Base-by-base conservation (phyloP, 2,329 filamentous ascomycete species). In the Cladosporium colombiae region DNA sequence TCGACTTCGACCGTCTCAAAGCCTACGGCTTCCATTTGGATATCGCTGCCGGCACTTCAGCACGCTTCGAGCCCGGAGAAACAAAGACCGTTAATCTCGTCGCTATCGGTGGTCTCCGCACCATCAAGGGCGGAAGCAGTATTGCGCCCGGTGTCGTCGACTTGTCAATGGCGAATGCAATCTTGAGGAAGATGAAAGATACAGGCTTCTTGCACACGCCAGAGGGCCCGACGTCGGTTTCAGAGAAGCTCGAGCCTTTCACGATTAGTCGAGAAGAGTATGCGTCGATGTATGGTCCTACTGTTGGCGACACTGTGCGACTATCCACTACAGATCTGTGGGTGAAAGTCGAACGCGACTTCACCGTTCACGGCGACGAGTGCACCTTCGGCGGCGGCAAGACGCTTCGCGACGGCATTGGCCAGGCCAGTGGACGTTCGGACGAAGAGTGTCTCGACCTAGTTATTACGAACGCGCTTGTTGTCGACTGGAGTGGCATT, bases 321-420 rank as follows among this genome's bases (percentile, higher is more conserved):
- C 81, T 97, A n/a, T 93, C 91, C 0, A 84, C 86, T 68, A 97
- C 92, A 3, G 89, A 96, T 75, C 83, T 97, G 13, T 97, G 93
- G 92, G 83, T 97, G 73, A 87, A 88, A 76, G 91, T 97, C 11
- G 93, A 97, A 79, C 89, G 88, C 69, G 93, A 97, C 74, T 81
- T 89, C 71, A 93, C 92, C 0, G 81, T 82, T 5, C 96, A 95
- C 75, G 93, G 93, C 11, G 93, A 97, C 68, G 93, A 97, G 80
- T 97, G 93, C 77, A 90, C 92, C 71, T 97, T 97, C 78, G 93
- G 93, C 18, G 93, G 93, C 56, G 93, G 93, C 56, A 97, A 97
- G 83, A 94, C 91, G 50, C 79, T 97, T 66, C 86, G 93, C 68
- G 93, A 97, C 77, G 93, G 93, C 40, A 97, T 97, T 92, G 93